Conservation (phyloP, 768 basidiomycete species). For the Lentinus tigrinus region DNA sequence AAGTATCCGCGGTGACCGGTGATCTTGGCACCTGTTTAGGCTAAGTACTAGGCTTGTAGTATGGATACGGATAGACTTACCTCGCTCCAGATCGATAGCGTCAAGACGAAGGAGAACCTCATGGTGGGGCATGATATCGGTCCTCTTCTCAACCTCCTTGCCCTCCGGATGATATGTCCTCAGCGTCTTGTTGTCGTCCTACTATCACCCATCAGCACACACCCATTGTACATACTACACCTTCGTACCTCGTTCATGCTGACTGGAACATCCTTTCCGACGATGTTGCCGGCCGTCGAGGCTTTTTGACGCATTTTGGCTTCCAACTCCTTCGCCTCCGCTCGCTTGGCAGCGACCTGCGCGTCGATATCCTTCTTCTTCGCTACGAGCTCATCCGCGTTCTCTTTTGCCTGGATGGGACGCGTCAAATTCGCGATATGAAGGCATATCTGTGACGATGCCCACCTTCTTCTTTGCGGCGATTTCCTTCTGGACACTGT, state of each 20-base stretch:
- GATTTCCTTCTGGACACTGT: slow-evolving; percentile 93
- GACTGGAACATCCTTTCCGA: slow-evolving; percentile 82
- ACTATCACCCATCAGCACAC: neutral
- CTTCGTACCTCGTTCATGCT: slow-evolving; percentile 79
- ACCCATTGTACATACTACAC: too few relatives aligned
- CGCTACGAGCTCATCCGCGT: slow-evolving; percentile 83
- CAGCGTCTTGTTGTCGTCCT: slow-evolving; percentile 90
- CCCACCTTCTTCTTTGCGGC: slow-evolving; percentile 87
- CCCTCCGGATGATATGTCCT: slow-evolving; percentile 85
- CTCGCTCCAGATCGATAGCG: slow-evolving; percentile 96
- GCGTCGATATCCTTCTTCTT: slow-evolving; percentile 85
- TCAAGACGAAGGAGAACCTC: slow-evolving; percentile 93
- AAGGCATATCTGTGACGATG: neutral
- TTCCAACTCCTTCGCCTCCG: slow-evolving; percentile 77
- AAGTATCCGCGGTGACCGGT: slow-evolving; percentile 97
- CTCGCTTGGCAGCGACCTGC: slow-evolving; percentile 72
- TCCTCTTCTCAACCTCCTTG: slow-evolving; percentile 67
- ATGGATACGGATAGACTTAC: slow-evolving; percentile 37
- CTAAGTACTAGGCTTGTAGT: neutral
- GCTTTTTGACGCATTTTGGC: slow-evolving; percentile 77
- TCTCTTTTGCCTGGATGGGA: slow-evolving; percentile 74
- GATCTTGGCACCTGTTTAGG: slow-evolving; percentile 74
- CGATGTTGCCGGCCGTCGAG: slow-evolving; percentile 85
- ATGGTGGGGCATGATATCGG: slow-evolving; percentile 92
- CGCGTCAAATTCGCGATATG: neutral